These are phyloP conservation scores for Emmonsiellopsis sp. DNA, from an alignment of 2,329 filamentous ascomycete genomes.

Conservation along the genomic window DNA sequence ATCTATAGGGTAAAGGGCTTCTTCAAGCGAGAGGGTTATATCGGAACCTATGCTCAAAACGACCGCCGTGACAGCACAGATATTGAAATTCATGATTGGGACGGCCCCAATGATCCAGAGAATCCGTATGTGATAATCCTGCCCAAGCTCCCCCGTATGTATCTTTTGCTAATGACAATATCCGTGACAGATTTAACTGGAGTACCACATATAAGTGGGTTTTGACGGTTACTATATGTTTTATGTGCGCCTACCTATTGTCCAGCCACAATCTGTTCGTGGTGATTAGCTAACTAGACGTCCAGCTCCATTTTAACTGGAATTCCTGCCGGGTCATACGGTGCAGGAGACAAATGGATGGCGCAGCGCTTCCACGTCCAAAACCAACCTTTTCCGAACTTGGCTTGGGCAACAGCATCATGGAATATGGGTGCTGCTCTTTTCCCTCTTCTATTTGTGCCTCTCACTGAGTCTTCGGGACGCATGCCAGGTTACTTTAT, in stretches of 20 bases:
- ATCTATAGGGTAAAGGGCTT: conserved; percentile 15
- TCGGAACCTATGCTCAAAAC: conserved; percentile 16
- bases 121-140: conserved; percentile 16
- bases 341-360: conserved; percentile 24
- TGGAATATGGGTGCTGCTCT: conserved; percentile 32
- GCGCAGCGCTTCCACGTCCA: conserved; percentile 22
- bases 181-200: conserved; percentile 31
- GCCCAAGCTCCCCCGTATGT: not conserved
- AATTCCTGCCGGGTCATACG: conserved; percentile 33
- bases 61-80: conserved; percentile 15
- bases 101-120: conserved; percentile 20
- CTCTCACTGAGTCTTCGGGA: conserved; percentile 33
- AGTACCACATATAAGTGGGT: conserved; percentile 31
- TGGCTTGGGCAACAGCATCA: conserved; percentile 24
- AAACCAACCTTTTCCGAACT: conserved; percentile 24
- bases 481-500: conserved; percentile 36
- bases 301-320: conserved; percentile 31
- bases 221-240: conserved; percentile 33
- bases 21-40: conserved; percentile 16
- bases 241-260: conserved; percentile 22
- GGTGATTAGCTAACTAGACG: not conserved
- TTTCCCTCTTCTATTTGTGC: conserved; percentile 28
- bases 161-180: not conserved
- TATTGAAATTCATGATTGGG: conserved; percentile 22
- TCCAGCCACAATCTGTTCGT: not conserved